Percentiles rank a stretch among this genome's conserved stretches.
Evolutionary conservation across 306 rosid species (phyloP).

Genomic region (Vigna reflexopilosa): DNA sequence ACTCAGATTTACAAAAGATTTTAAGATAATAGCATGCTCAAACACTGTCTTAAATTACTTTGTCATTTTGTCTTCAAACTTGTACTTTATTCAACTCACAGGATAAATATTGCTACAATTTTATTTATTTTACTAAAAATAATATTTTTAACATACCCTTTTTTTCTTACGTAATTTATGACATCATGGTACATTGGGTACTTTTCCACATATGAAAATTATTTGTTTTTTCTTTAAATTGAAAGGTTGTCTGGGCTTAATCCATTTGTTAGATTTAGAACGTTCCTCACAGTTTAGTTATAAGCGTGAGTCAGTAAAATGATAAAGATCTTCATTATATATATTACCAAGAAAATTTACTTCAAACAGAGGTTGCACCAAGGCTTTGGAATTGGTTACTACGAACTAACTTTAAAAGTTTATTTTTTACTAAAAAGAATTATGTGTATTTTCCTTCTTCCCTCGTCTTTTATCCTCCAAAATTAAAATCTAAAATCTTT

Average conservation of each 20-base stretch:
- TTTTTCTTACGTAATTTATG: background rate
- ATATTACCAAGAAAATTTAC: too few relatives aligned
- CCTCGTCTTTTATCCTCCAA: too few relatives aligned
- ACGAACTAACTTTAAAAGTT: too few relatives aligned
- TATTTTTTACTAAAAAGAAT: too few relatives aligned
- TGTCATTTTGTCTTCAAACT: background rate
- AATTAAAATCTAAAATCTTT: too few relatives aligned
- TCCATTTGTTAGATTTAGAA: background rate
- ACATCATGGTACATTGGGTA: background rate
- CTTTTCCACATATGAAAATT: background rate
- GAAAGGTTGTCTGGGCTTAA: background rate
- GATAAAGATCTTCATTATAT: too few relatives aligned
- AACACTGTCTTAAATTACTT: background rate
- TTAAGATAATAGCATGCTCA: background rate
- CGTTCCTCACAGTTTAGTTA: too few relatives aligned
- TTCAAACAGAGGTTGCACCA: too few relatives aligned
- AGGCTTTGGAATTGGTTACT: too few relatives aligned
- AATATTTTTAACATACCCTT: background rate
- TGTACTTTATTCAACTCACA: background rate
- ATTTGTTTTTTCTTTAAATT: background rate
- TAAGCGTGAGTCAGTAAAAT: too few relatives aligned
- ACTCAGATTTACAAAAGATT: constrained; percentile 11
- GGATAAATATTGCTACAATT: background rate
- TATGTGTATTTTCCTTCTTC: too few relatives aligned
- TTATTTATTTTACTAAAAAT: background rate